phyloP scores from a whole-genome alignment of 805 yeast species.

The Saccharomycopsis sp. region DNA sequence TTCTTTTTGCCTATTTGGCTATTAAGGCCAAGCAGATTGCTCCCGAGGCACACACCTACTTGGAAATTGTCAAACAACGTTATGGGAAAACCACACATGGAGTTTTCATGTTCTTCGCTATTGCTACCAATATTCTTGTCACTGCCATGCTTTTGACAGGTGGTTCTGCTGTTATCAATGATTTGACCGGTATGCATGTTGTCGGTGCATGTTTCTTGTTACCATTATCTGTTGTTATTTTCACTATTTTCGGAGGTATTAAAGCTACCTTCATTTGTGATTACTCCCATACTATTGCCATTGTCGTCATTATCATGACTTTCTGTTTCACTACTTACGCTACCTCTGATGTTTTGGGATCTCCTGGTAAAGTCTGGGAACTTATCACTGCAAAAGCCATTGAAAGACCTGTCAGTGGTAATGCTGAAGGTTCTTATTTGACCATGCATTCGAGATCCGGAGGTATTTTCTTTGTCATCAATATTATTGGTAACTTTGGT shows the following conservation, averaged over 20 bases:
- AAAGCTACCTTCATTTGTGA: constrained; percentile 79
- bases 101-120: constrained; percentile 69
- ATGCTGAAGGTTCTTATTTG: constrained; percentile 78
- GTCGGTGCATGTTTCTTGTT: constrained; percentile 78
- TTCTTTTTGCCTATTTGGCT: constrained; percentile 79
- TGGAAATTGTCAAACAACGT: constrained; percentile 75
- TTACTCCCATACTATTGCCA: constrained; percentile 73
- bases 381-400: constrained; percentile 54
- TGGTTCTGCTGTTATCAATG: constrained; percentile 76
- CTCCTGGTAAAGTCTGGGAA: constrained; percentile 79
- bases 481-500: constrained; percentile 84
- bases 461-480: constrained; percentile 85
- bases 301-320: constrained; percentile 69
- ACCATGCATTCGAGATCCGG: constrained; percentile 84
- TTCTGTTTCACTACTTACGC: constrained; percentile 79
- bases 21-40: constrained; percentile 85
- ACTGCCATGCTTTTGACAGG: constrained; percentile 91
- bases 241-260: constrained; percentile 76
- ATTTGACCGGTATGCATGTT: constrained; percentile 76
- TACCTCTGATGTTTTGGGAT: constrained; percentile 62
- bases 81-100: constrained; percentile 74
- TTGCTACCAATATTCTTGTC: constrained; percentile 83
- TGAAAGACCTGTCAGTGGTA: constrained; percentile 57
- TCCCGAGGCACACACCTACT: constrained; percentile 86
- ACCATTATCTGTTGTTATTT: constrained; percentile 72